These are phyloP conservation scores for Trichophyton equinum DNA, from an alignment of 2,329 filamentous ascomycete species.

Conservation along the genomic window DNA sequence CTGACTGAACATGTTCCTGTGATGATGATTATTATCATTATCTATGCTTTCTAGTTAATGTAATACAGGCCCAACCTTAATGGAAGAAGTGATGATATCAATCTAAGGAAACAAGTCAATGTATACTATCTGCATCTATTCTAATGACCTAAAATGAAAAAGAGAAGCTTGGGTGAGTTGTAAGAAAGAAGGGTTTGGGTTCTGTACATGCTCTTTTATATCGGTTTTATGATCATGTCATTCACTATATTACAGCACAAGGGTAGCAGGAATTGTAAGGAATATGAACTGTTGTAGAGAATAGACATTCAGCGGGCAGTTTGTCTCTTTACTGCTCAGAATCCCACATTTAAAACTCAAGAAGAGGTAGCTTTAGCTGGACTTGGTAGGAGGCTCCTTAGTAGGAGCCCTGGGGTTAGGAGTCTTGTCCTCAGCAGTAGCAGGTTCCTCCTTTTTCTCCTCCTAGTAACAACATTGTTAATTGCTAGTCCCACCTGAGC, in stretches of 20 bases:
- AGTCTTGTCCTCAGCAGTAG: neutral
- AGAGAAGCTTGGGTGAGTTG: neutral
- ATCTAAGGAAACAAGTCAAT: neutral
- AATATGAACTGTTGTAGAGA: neutral
- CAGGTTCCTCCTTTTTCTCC: neutral
- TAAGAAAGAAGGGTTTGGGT: neutral
- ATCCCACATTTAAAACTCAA: neutral
- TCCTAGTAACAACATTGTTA: neutral
- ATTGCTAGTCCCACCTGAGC: neutral
- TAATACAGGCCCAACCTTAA: neutral
- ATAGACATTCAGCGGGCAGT: neutral
- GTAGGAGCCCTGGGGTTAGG: neutral
- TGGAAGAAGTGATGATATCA: neutral
- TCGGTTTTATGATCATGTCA: constrained; percentile 1
- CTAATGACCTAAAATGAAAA: neutral
- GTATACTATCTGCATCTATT: constrained; percentile 1
- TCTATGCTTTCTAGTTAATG: neutral
- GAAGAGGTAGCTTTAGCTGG: neutral
- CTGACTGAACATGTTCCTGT: neutral
- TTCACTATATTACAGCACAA: constrained; percentile 4
- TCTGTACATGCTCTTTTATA: constrained; percentile 1
- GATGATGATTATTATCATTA: neutral
- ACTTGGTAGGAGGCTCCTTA: neutral
- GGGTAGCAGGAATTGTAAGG: neutral
- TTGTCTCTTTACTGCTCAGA: neutral